Conservation (phyloP, 2,329 filamentous ascomycete genomes). For the Blastomyces emzantsi region DNA sequence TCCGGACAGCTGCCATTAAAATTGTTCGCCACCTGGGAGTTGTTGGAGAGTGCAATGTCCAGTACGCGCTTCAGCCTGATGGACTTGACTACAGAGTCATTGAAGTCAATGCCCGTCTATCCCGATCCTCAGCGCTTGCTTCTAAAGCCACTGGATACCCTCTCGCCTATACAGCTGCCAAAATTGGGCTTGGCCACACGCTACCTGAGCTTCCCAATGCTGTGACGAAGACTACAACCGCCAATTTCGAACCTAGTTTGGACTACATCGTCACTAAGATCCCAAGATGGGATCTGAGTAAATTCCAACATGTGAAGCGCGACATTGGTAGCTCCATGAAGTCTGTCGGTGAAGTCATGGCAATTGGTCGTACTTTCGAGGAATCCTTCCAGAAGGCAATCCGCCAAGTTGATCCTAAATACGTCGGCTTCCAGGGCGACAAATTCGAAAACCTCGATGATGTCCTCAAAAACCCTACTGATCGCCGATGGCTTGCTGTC, state of each 20-base stretch:
- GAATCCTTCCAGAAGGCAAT: slow-evolving; percentile 99
- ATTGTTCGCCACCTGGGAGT: slow-evolving; percentile 95
- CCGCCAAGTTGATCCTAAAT: slow-evolving; percentile 88
- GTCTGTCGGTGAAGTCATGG: slow-evolving; percentile 98
- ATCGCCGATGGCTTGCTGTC: slow-evolving; percentile 94
- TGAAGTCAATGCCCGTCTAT: slow-evolving; percentile 97
- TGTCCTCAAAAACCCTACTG: slow-evolving; percentile 83
- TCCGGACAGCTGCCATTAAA: slow-evolving; percentile 94
- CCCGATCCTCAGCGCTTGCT: slow-evolving; percentile 89
- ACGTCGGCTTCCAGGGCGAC: slow-evolving; percentile 88
- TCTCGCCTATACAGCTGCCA: slow-evolving; percentile 92
- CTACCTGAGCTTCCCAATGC: slow-evolving; percentile 94
- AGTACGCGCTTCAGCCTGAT: slow-evolving; percentile 94
- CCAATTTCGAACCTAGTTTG: slow-evolving; percentile 95
- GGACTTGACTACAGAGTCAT: slow-evolving; percentile 98
- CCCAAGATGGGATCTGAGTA: slow-evolving; percentile 93
- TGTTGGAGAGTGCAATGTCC: slow-evolving; percentile 96
- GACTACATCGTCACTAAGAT: slow-evolving; percentile 99
- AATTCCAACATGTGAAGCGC: slow-evolving; percentile 98
- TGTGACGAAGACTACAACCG: slow-evolving; percentile 96
- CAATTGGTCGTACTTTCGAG: slow-evolving; percentile 95
- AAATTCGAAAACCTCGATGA: slow-evolving; percentile 89
- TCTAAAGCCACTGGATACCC: slow-evolving; percentile 98
- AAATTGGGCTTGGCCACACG: slow-evolving; percentile 93
- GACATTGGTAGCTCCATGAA: slow-evolving; percentile 99